Evolutionary conservation across 495 filamentous ascomycete genomes (phyloP).

Genomic region (Talaromyces liani): DNA sequence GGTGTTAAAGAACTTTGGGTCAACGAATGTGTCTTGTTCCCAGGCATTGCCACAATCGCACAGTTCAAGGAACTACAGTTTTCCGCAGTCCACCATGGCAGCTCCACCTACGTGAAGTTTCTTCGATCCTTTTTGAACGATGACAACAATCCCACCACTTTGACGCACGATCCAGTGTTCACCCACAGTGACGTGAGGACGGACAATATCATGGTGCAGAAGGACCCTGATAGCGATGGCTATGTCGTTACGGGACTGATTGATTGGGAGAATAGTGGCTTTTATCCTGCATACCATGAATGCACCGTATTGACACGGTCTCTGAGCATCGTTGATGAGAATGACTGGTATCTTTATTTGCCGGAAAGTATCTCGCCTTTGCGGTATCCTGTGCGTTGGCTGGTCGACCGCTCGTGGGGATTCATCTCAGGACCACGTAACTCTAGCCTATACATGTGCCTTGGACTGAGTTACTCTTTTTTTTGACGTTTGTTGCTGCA

Average conservation of each 20-base stretch:
- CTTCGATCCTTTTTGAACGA: conserved; percentile 19
- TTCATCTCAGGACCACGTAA: conserved; percentile 13
- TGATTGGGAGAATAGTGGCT: conserved; percentile 29
- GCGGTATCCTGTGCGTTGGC: conserved; percentile 19
- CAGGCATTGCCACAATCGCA: conserved; percentile 19
- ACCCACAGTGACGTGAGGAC: conserved; percentile 31
- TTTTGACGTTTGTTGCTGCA: no score
- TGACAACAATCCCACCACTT: conserved; percentile 6
- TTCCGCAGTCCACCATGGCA: conserved; percentile 19
- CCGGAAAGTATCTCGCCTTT: conserved; percentile 19
- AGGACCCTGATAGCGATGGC: conserved; percentile 16
- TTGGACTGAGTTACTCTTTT: no score
- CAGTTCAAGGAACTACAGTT: conserved; percentile 28
- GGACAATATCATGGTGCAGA: conserved; percentile 31
- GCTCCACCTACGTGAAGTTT: conserved; percentile 19
- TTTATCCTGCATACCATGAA: conserved; percentile 28
- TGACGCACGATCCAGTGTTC: conserved; percentile 20
- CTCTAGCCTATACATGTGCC: neutral
- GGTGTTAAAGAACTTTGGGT: conserved; percentile 23
- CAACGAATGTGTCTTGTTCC: conserved; percentile 14
- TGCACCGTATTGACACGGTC: conserved; percentile 22
- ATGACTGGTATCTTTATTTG: conserved; percentile 27
- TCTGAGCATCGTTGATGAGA: conserved; percentile 17
- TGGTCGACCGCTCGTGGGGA: conserved; percentile 28
- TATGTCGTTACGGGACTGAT: conserved; percentile 24